A percentile compares a stretch with the other conserved stretches of the same genome.
phyloP scores from a whole-genome alignment of 345 rosid species.

The Clarkia xantiana region DNA sequence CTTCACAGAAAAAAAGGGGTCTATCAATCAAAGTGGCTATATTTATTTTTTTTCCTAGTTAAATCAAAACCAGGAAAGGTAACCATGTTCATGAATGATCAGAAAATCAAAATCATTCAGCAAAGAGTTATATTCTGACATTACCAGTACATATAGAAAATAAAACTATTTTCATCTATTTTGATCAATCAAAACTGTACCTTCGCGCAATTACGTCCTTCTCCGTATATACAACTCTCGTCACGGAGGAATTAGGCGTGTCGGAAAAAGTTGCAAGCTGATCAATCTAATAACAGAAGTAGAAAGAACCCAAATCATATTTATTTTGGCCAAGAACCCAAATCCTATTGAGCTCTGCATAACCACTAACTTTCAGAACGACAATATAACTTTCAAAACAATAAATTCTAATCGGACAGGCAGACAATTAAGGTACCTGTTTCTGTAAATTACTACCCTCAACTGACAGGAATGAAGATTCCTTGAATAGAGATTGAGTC shows the following conservation, averaged over 20 bases:
- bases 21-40: too few relatives aligned
- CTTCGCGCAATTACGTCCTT: slow-evolving; percentile 77
- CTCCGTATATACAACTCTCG: slow-evolving; percentile 66
- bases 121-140: too few relatives aligned
- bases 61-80: too few relatives aligned
- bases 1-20: too few relatives aligned
- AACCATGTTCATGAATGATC: too few relatives aligned
- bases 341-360: not conserved
- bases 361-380: too few relatives aligned
- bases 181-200: slow-evolving; percentile 12
- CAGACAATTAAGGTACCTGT: slow-evolving; percentile 34
- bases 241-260: slow-evolving; percentile 74
- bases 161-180: too few relatives aligned
- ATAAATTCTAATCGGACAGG: too few relatives aligned
- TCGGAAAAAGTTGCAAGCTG: slow-evolving; percentile 77
- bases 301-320: not conserved
- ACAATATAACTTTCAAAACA: too few relatives aligned
- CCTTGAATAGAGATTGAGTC: slow-evolving; percentile 16
- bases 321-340: not conserved
- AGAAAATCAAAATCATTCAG: too few relatives aligned
- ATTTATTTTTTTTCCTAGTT: too few relatives aligned
- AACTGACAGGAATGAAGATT: slow-evolving; percentile 38
- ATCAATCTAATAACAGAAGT: slow-evolving; percentile 39
- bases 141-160: too few relatives aligned
- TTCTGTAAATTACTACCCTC: slow-evolving; percentile 40